These are phyloP conservation scores for Mytilinidion resinicola DNA, from an alignment of 495 filamentous ascomycete genomes.

Conservation along the genomic window DNA sequence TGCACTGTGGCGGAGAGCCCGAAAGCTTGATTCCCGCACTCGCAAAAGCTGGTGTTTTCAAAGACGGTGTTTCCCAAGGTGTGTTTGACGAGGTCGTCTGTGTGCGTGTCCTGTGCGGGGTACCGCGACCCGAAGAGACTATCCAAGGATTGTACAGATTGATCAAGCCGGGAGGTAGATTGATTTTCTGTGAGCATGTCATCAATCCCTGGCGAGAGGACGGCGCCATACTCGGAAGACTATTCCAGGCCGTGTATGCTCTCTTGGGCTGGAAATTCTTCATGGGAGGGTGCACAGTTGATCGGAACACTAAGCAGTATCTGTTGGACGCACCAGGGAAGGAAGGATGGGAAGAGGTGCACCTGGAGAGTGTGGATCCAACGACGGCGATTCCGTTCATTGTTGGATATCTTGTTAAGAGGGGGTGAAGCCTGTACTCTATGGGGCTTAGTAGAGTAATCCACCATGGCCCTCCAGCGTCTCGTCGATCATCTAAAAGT, in stretches of 20 bases:
- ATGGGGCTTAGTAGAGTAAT: too few relatives aligned
- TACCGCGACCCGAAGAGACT: constrained; percentile 31
- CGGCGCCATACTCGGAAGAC: constrained; percentile 21
- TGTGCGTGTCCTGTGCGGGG: constrained; percentile 36
- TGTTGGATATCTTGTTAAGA: constrained; percentile 27
- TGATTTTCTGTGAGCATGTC: constrained; percentile 40
- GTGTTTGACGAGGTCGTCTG: constrained; percentile 39
- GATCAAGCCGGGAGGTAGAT: constrained; percentile 38
- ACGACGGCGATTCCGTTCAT: constrained; percentile 23
- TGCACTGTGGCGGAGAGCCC: constrained; percentile 35
- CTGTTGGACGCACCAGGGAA: constrained; percentile 22
- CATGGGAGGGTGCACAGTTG: constrained; percentile 32
- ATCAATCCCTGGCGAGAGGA: constrained; percentile 28
- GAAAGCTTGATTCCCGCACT: constrained; percentile 31
- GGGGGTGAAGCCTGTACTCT: constrained; percentile 1
- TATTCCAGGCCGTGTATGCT: constrained; percentile 27
- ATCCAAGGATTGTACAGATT: constrained; percentile 31
- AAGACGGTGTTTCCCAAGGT: constrained; percentile 13
- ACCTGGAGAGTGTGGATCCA: constrained; percentile 20
- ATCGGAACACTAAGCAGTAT: constrained; percentile 28
- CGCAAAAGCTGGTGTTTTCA: constrained; percentile 25
- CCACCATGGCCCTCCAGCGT: too few relatives aligned
- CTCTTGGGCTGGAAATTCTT: constrained; percentile 33
- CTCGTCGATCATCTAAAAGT: too few relatives aligned
- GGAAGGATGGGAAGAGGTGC: constrained; percentile 23